Conservation (phyloP, 2,329 filamentous ascomycete genomes). For the Phyllosticta citribraziliensis region DNA sequence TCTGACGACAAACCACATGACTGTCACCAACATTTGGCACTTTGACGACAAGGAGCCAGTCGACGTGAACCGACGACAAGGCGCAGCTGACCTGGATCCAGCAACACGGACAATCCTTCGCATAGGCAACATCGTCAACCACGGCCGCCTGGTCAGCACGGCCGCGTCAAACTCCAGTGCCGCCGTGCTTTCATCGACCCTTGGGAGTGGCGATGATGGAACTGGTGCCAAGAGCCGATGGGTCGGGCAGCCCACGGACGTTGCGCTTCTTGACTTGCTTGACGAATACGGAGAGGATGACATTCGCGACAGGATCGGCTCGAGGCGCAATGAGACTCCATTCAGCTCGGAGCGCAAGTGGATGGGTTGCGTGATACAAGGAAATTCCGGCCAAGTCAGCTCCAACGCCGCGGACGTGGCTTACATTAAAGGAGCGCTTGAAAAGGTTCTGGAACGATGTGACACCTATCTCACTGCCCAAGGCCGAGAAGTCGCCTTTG, state of each 20-base stretch:
- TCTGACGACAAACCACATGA: conserved; percentile 96
- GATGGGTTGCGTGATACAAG: conserved; percentile 85
- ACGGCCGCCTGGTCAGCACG: conserved; percentile 69
- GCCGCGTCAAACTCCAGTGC: conserved; percentile 65
- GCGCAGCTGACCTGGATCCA: conserved; percentile 51
- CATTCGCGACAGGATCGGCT: conserved; percentile 75
- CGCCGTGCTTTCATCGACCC: conserved; percentile 77
- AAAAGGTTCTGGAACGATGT: conserved; percentile 75
- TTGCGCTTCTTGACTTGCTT: conserved; percentile 88
- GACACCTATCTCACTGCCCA: conserved; percentile 84
- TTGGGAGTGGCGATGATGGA: conserved; percentile 44
- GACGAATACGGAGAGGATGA: conserved; percentile 90
- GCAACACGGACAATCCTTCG: conserved; percentile 73
- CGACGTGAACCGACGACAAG: conserved; percentile 46
- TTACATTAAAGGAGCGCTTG: conserved; percentile 92
- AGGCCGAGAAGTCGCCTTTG: conserved; percentile 76
- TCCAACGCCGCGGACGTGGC: conserved; percentile 62
- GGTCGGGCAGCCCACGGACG: conserved; percentile 94
- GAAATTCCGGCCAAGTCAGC: conserved; percentile 40
- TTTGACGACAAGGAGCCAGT: conserved; percentile 57
- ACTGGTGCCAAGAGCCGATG: conserved; percentile 72
- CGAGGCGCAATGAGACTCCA: conserved; percentile 73
- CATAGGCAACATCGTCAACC: conserved; percentile 94
- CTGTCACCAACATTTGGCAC: conserved; percentile 91
- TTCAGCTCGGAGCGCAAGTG: conserved; percentile 98